Percentiles rank a stretch among this genome's conserved stretches.
Conservation (phyloP, 2,329 filamentous ascomycete genomes). For the Geoglossum cookeanum region DNA sequence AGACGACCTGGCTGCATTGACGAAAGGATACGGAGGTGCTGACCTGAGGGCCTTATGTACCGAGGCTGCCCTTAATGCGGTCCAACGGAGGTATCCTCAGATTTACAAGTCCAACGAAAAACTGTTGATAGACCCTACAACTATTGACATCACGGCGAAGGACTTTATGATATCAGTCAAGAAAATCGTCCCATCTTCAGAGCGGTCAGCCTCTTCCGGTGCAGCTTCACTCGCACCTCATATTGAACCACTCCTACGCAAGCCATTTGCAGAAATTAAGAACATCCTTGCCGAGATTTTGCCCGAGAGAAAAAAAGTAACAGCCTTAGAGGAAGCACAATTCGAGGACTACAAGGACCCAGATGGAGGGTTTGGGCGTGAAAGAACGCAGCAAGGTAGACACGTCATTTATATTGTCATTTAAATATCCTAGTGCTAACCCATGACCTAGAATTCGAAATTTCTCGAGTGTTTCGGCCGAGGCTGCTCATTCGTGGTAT, state of each 20-base stretch:
- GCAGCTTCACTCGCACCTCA: constrained; percentile 62
- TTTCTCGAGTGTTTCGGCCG: constrained; percentile 71
- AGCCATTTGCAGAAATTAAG: constrained; percentile 52
- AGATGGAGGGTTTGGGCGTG: constrained; percentile 68
- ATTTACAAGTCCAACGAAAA: constrained; percentile 87
- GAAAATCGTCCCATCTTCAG: constrained; percentile 88
- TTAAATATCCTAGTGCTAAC: neutral
- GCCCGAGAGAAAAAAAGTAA: constrained; percentile 69
- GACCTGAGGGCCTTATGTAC: constrained; percentile 88
- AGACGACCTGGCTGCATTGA: constrained; percentile 63
- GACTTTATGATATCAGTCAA: constrained; percentile 97
- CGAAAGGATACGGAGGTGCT: constrained; percentile 92
- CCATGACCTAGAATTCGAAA: constrained; percentile 58
- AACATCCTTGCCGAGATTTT: constrained; percentile 53
- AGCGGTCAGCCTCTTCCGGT: constrained; percentile 69
- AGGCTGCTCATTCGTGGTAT: constrained; percentile 66
- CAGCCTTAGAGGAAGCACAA: constrained; percentile 84
- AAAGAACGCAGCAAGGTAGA: constrained; percentile 41
- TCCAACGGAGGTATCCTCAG: constrained; percentile 88
- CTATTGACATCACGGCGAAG: constrained; percentile 72
- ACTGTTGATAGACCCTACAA: constrained; percentile 66
- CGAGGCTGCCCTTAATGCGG: constrained; percentile 85
- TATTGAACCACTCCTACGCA: constrained; percentile 62
- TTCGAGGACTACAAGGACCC: constrained; percentile 70
- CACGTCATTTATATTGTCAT: neutral